Base-by-base conservation (phyloP, 1,139 yeast species). In the Pichia sp. region DNA sequence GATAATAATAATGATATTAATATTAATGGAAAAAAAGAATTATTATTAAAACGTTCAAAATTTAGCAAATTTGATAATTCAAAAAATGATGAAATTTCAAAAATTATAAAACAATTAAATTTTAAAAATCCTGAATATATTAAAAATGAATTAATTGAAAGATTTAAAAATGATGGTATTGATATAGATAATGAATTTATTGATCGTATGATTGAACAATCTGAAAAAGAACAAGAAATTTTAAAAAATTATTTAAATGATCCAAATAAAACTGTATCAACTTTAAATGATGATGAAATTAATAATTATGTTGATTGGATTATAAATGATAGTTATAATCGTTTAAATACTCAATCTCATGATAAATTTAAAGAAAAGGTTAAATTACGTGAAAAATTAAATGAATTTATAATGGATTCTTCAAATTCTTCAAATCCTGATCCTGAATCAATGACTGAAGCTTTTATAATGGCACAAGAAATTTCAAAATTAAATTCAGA, bases 161-260 rank as follows among this genome's bases (percentile, higher is more conserved):
- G 50, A 36, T 62, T 63, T 39, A 46, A 50, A 39, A 34, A 46
- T 7, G 65, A 60, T 47, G 62, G 62, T 1, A 40, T 62, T 25
- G 66, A 63, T 11, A 53, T 56, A 25, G 66, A 62, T 44, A 57
- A 59, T 9, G 45, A 52, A 30, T 62, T 63, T 52, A 62, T 57
- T 3, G 55, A 59, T 30, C 40, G 49, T 31, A 48, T 63, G 54
- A 57, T 62, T 7, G 53, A 54, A 31, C 54, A 55, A 37, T 54
- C 65, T 1, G 41, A 52, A n/a, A 46, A 48, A 11, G 60, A 57
- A 39, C 55, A 57, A 29, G 40, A 51, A 8, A n/a, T 52, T 10
- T 29, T 54, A 11, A 42, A 52, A 25, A 51, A 51, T 8, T 47
- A 58, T 34, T 8, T 56, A n/a, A 31, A 41, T 10, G 50, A 54